phyloP scores from a whole-genome alignment of 768 basidiomycete genomes.

The Boletus tylopilopsis region DNA sequence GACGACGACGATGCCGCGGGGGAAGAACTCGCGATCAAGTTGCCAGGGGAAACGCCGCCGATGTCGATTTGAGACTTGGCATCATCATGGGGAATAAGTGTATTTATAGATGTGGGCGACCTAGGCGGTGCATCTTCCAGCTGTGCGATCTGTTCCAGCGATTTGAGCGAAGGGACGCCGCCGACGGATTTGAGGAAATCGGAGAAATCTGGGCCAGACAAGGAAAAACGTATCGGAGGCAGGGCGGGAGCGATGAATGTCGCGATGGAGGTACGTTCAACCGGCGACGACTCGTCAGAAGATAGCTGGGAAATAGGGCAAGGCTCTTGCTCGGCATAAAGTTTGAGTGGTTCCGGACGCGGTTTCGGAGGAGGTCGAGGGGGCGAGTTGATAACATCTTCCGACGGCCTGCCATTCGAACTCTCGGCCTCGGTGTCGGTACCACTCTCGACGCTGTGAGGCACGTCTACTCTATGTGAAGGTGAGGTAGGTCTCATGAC shows the following conservation, averaged over 20 bases:
- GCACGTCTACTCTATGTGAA: conserved; percentile 64
- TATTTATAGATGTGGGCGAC: conserved; percentile 20
- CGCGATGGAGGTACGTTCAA: conserved; percentile 63
- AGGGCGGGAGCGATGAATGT: conserved; percentile 86
- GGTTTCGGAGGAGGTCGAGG: conserved; percentile 46
- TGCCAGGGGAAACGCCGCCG: not conserved
- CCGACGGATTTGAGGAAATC: conserved; percentile 63
- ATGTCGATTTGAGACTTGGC: not conserved
- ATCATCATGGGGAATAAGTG: conserved; percentile 8
- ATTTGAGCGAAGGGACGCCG: conserved; percentile 44
- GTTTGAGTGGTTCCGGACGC: conserved; percentile 28
- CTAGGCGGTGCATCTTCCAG: conserved; percentile 34
- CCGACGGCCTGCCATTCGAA: conserved; percentile 35
- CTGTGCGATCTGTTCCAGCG: conserved; percentile 44
- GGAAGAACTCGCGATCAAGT: not conserved
- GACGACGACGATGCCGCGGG: not conserved
- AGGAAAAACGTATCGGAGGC: conserved; percentile 88
- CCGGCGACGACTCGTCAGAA: conserved; percentile 58
- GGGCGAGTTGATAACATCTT: conserved; percentile 26
- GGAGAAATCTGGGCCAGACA: conserved; percentile 79
- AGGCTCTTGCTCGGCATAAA: conserved; percentile 19
- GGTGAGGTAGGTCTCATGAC: conserved; percentile 48
- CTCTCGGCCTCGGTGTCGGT: conserved; percentile 66
- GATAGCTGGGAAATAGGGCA: conserved; percentile 28
- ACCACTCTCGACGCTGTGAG: conserved; percentile 68